phyloP scores from a whole-genome alignment of 2,329 filamentous ascomycete species.

The Madurella fahalii region DNA sequence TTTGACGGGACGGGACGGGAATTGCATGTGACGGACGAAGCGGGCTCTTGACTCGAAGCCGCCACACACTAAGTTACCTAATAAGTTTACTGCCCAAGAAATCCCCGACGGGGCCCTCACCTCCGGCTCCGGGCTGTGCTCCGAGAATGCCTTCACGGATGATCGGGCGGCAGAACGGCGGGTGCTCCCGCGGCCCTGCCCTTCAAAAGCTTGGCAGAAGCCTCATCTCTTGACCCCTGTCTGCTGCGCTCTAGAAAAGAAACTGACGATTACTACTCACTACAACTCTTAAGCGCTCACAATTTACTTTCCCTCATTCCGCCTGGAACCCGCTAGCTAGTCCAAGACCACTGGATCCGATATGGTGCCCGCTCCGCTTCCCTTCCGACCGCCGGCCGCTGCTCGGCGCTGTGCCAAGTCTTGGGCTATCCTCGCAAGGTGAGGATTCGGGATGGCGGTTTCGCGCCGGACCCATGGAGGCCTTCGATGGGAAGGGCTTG shows the following conservation, averaged over 20 bases:
- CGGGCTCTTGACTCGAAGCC: too few species aligned
- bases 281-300: too few species aligned
- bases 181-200: conserved; percentile 4
- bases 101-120: background rate
- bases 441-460: background rate
- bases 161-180: background rate
- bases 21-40: too few species aligned
- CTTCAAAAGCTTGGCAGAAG: conserved; percentile 2
- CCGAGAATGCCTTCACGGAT: background rate
- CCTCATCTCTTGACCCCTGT: background rate
- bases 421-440: background rate
- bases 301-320: background rate
- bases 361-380: background rate
- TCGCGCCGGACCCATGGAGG: background rate
- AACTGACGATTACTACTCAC: too few species aligned
- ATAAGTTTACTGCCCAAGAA: too few species aligned
- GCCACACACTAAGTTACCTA: too few species aligned
- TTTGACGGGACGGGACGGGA: too few species aligned
- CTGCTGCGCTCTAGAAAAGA: too few species aligned
- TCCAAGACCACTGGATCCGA: background rate
- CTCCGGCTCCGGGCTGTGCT: background rate
- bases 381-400: too few species aligned
- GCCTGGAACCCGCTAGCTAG: background rate
- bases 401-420: background rate
- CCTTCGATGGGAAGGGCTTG: background rate